Evolutionary conservation across 2,329 filamentous ascomycete species (phyloP).

Genomic region (Trichothecium sympodiale): DNA sequence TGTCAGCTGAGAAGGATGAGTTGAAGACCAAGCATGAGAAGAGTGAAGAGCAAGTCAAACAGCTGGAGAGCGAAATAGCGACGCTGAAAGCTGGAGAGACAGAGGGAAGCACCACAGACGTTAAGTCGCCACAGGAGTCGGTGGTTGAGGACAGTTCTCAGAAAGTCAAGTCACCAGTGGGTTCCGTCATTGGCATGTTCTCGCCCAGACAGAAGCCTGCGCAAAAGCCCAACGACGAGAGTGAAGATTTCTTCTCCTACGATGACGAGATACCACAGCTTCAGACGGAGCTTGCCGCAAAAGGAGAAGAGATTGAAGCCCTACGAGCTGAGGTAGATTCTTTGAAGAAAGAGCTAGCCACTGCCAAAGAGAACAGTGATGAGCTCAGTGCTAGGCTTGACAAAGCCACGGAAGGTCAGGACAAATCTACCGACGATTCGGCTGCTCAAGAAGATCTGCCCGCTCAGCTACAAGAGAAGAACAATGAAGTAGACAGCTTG

Average conservation of each 20-base stretch:
- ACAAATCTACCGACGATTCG: conserved; percentile 28
- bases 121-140: conserved; percentile 9
- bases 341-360: conserved; percentile 59
- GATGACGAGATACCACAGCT: conserved; percentile 77
- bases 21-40: conserved; percentile 68
- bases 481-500: conserved; percentile 35
- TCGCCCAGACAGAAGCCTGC: conserved; percentile 33
- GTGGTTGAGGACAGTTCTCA: conserved; percentile 8
- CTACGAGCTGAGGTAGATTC: conserved; percentile 58
- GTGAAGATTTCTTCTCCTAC: conserved; percentile 72
- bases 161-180: conserved; percentile 32
- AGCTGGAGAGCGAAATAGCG: conserved; percentile 52
- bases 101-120: conserved; percentile 22
- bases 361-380: conserved; percentile 58
- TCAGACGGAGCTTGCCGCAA: conserved; percentile 62
- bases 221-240: conserved; percentile 19
- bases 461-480: conserved; percentile 35
- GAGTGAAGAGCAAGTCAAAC: conserved; percentile 49
- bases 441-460: conserved; percentile 34
- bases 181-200: conserved; percentile 36
- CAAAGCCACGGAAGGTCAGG: conserved; percentile 53
- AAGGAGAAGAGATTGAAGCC: conserved; percentile 57
- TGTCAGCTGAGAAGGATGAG: conserved; percentile 71
- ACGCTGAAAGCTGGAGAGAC: conserved; percentile 27
- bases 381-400: conserved; percentile 59